Base-by-base conservation (phyloP, 2,329 filamentous ascomycete genomes). In the Thielaviopsis euricoi region DNA sequence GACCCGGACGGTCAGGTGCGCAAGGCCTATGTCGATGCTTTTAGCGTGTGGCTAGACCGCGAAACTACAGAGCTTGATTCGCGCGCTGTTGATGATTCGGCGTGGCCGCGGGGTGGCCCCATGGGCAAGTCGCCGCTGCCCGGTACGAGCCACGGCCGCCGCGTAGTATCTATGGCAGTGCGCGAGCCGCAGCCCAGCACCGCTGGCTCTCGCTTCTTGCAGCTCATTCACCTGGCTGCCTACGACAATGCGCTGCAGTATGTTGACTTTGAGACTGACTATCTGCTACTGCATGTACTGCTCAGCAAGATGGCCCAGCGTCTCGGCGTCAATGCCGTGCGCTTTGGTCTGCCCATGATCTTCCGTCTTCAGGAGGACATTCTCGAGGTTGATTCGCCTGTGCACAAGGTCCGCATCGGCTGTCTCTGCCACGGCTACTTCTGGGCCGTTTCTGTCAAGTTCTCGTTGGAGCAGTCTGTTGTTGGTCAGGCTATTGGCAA, bases 381-480 rank as follows among this genome's bases (percentile, higher is more conserved):
- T 33, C 76, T 81, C 58, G 78, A 80, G 7, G 74, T 83, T 2
- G 81, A 83, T 52, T 78, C 78, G 23, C 81, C 85, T 0, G 69
- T 81, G 49, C 79, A 84, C 29, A 93, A 91, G 66, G 80, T 95
- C 46, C 85, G 87, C 50, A 75, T 94, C 50, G 89, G 87, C 29
- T 89, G 86, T 66, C 73, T 97, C 58, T 87, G 91, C 55, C 87
- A 95, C 66, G 90, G 89, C 9, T 96, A 96, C 69, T 82, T 96
- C 60, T 91, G 87, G 85, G 79, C 81, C 0, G 67, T 96, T 61
- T 82, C 80, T 4, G 84, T 90, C 60, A 83, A 81, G 58, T 90
- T 95, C 62, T 80, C 87, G 52, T 84, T 94, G 61, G 85, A 90
- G 57, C 75, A 76, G 6, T 83, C 85, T 0, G 74, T 76, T 0